Evolutionary conservation across 257 asterid genomes (phyloP), one percentile per base, ranked within the genome.

Genomic region (Solanum gandarillasii): DNA sequence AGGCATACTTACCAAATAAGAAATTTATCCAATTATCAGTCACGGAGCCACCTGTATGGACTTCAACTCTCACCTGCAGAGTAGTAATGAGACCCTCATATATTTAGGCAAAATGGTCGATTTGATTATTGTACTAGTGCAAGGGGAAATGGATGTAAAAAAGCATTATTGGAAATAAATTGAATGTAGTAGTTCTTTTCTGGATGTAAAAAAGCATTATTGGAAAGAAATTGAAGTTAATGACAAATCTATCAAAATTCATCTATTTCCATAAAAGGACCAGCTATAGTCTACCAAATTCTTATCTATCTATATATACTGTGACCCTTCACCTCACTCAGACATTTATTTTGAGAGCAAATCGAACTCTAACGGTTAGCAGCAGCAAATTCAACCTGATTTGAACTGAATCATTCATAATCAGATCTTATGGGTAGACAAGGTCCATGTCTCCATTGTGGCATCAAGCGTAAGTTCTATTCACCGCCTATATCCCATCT

Each of bases 401-500:
- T 78, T 41, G 9, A 78, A 78, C 62, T 41, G 35, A 41, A 41
- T 25, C 36, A 7, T 41, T 86, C 83, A 70, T 27, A 43, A 38
- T 6, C 83, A 58, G 83, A 73, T 88, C 14, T 74, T n/a, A 85
- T 88, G 92, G 83, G n/a, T 5, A 85, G 88, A 87, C 71, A 46
- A 46, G 55, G 55, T 41, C 14, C 48, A 41, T 46, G 55, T 46
- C 55, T 46, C 2, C 1, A 46, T 46, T 46, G 55, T 46, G 55
- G 55, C 55, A 46, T 46, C 2, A 46, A 2, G 5, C 20, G 90
- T 90, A 70, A 85, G 92, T 73, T 16, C 32, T 82, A 7, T 39
- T 83, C 29, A 52, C 83, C 75, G 25, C 38, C 27, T 13, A 46
- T 29, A 8, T 88, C 62, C 27, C 29, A 7, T 72, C 16, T 72